phyloP scores from a whole-genome alignment of 495 filamentous ascomycete species.

The Penicillium egyptiacum region DNA sequence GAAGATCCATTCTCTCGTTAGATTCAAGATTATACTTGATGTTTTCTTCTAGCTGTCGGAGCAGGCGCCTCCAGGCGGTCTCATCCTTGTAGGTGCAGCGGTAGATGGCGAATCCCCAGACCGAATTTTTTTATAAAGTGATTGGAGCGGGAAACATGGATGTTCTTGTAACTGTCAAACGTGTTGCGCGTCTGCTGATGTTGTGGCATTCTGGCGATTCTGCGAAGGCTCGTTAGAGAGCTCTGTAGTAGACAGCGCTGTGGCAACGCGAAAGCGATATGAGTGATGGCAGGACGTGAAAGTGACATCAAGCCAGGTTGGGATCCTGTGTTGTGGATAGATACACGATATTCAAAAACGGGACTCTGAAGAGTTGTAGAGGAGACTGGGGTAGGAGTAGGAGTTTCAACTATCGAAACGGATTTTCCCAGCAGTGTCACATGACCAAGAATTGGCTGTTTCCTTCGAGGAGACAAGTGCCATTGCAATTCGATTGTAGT shows the following conservation, averaged over 20 bases:
- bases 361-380: no score
- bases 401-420: no score
- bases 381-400: no score
- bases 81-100: constrained; percentile 1
- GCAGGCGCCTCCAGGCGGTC: not conserved
- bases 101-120: constrained; percentile 1
- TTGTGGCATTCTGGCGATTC: not conserved
- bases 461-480: no score
- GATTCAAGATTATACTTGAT: not conserved
- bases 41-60: not conserved
- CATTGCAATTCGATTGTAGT: no score
- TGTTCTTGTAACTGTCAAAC: not conserved
- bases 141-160: not conserved
- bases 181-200: not conserved
- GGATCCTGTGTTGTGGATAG: no score
- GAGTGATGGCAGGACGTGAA: not conserved
- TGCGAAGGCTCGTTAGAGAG: not conserved
- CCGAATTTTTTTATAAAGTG: not conserved
- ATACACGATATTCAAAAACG: no score
- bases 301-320: not conserved
- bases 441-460: no score
- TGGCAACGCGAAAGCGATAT: not conserved
- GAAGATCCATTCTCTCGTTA: not conserved
- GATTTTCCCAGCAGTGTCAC: no score
- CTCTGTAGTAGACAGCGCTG: constrained; percentile 4